Conservation (phyloP, 2,329 filamentous ascomycete species). For the Colletotrichum lupini region DNA sequence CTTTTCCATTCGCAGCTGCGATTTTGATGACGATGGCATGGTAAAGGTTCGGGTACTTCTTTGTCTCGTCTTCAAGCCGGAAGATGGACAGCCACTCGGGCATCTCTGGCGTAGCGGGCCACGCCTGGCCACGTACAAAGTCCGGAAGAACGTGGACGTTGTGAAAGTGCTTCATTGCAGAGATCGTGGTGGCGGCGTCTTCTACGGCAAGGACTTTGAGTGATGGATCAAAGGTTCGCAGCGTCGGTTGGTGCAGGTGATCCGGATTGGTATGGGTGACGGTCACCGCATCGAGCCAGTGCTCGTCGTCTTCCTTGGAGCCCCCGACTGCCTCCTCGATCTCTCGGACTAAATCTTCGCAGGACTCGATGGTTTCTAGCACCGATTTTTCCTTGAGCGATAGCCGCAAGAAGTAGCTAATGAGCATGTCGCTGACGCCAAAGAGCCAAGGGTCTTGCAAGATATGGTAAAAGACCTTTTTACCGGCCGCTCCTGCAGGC, state of each 20-base stretch:
- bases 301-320: neutral
- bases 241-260: slow-evolving; percentile 14
- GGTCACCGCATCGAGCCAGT: slow-evolving; percentile 19
- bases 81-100: slow-evolving; percentile 14
- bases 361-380: neutral
- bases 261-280: slow-evolving; percentile 2
- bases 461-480: slow-evolving; percentile 44
- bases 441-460: slow-evolving; percentile 48
- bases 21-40: slow-evolving; percentile 4
- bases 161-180: slow-evolving; percentile 13
- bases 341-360: neutral
- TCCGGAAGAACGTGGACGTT: neutral
- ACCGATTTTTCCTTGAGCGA: neutral
- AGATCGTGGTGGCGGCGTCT: neutral
- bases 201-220: neutral
- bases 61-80: neutral
- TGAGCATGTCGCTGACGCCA: slow-evolving; percentile 21
- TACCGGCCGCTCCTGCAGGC: slow-evolving; percentile 40
- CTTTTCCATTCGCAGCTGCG: neutral
- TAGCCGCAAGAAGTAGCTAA: neutral
- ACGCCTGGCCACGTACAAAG: slow-evolving; percentile 1
- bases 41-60: neutral
- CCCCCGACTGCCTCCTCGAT: neutral
- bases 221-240: neutral
- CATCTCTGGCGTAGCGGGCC: slow-evolving; percentile 4